Conservation (phyloP, 129 eudicot genomes). For the Apium graveolens region DNA sequence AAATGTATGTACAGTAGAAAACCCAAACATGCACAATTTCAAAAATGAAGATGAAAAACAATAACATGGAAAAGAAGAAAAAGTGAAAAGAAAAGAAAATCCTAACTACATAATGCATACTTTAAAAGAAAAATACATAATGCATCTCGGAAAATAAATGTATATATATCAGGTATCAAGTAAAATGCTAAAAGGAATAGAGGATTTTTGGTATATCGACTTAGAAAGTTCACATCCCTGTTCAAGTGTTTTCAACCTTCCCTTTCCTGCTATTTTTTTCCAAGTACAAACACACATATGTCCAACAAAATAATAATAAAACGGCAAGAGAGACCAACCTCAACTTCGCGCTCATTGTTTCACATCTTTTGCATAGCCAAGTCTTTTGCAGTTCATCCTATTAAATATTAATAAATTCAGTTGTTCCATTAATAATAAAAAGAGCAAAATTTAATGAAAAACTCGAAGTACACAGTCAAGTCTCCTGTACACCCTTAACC, state of each 20-base stretch:
- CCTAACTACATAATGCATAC: not conserved
- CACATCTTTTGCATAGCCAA: constrained; percentile 97
- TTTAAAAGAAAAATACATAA: no score
- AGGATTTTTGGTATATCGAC: not conserved
- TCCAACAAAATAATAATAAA: not conserved
- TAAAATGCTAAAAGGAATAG: not conserved
- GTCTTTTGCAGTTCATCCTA: constrained; percentile 90
- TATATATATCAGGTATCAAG: not conserved
- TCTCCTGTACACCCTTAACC: not conserved
- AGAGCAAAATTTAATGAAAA: not conserved
- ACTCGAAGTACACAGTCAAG: not conserved
- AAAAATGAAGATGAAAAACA: not conserved
- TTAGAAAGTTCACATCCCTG: not conserved
- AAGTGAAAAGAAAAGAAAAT: not conserved
- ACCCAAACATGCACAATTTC: not conserved
- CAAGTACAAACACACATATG: not conserved
- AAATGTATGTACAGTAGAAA: not conserved
- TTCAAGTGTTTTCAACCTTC: not conserved
- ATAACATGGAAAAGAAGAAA: not conserved
- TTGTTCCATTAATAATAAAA: not conserved
- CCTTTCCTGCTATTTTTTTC: not conserved
- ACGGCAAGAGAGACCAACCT: constrained; percentile 42
- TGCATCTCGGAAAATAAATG: not conserved
- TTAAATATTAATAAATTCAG: constrained; percentile 11
- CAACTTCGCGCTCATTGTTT: constrained; percentile 94